A percentile compares a stretch with the other conserved stretches of the same genome.
These are phyloP conservation scores for Jatropha multifida DNA, from an alignment of 441 rosid species.

Conservation along the genomic window DNA sequence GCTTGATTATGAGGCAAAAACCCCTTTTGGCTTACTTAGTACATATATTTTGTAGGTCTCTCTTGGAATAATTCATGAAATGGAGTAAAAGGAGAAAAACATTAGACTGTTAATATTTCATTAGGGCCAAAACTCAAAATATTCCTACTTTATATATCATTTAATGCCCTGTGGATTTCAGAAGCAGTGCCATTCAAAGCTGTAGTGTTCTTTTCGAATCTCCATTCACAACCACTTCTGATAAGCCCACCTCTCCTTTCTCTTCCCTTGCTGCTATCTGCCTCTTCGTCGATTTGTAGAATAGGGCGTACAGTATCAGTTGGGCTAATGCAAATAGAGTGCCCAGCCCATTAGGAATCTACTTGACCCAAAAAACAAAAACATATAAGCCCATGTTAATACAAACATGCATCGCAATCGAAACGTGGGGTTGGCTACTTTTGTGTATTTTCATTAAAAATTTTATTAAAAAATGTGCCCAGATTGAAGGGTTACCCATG, in stretches of 20 bases:
- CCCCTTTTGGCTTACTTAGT: neutral
- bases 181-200: neutral
- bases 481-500: no score
- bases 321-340: slow-evolving; percentile 46
- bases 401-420: no score
- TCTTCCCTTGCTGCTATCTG: slow-evolving; percentile 38
- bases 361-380: neutral
- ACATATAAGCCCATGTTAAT: neutral
- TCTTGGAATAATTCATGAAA: no score
- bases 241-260: slow-evolving; percentile 28
- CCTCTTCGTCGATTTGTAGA: slow-evolving; percentile 52
- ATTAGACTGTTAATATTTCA: neutral
- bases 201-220: slow-evolving; percentile 16
- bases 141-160: neutral
- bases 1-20: neutral
- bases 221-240: slow-evolving; percentile 30
- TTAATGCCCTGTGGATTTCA: neutral
- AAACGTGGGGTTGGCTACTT: no score
- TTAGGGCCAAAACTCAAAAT: no score
- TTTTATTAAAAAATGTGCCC: no score
- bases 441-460: no score
- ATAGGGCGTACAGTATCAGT: slow-evolving; percentile 46
- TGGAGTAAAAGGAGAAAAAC: no score
- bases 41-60: no score
- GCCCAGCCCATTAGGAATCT: slow-evolving; percentile 58